Conservation (phyloP, 768 basidiomycete genomes). For the Naganishia kalamii region DNA sequence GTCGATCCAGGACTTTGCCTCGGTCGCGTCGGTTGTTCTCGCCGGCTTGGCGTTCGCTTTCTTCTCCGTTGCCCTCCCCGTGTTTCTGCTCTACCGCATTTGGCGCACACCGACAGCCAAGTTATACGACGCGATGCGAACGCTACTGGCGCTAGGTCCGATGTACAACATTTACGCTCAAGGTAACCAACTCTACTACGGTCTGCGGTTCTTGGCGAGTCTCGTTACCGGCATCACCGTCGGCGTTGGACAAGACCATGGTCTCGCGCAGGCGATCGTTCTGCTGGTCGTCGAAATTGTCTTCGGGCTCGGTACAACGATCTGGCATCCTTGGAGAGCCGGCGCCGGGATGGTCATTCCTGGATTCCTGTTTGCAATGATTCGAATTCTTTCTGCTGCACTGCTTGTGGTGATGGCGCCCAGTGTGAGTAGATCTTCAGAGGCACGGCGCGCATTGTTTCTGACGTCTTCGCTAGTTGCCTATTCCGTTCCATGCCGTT, state of each 20-base stretch:
- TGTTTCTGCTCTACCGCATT: slow-evolving; percentile 68
- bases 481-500: slow-evolving; percentile 68
- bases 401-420: slow-evolving; percentile 84
- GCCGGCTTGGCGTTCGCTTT: slow-evolving; percentile 73
- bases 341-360: slow-evolving; percentile 95
- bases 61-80: slow-evolving; percentile 71
- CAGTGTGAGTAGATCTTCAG: slow-evolving; percentile 56
- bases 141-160: slow-evolving; percentile 79
- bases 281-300: slow-evolving; percentile 82
- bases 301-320: slow-evolving; percentile 77
- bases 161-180: slow-evolving; percentile 92
- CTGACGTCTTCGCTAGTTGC: slow-evolving; percentile 55
- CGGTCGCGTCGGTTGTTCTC: slow-evolving; percentile 62
- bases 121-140: slow-evolving; percentile 89
- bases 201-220: slow-evolving; percentile 72
- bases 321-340: slow-evolving; percentile 95
- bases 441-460: slow-evolving; percentile 1
- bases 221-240: slow-evolving; percentile 75
- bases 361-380: slow-evolving; percentile 86
- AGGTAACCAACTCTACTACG: slow-evolving; percentile 81
- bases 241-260: slow-evolving; percentile 81
- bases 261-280: slow-evolving; percentile 83
- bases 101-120: slow-evolving; percentile 75
- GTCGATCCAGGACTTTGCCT: slow-evolving; percentile 56
- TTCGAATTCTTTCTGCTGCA: slow-evolving; percentile 81